A percentile compares a stretch with the other conserved stretches of the same genome.
These are phyloP conservation scores for Curvularia sp. DNA, from an alignment of 2,329 filamentous ascomycete genomes.

Conservation along the genomic window DNA sequence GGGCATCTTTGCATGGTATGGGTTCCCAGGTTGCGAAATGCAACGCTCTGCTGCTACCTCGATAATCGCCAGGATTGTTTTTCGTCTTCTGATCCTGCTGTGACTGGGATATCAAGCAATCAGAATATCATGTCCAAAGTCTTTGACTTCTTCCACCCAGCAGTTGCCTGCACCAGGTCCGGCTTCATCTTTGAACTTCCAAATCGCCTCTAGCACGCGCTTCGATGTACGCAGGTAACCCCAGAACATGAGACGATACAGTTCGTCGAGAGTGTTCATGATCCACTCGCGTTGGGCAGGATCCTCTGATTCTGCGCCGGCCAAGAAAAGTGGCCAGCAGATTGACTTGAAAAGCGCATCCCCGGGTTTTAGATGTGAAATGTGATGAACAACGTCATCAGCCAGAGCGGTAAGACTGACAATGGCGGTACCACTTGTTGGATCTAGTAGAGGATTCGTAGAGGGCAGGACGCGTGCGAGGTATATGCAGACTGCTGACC, in stretches of 20 bases:
- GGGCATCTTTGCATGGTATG: not conserved
- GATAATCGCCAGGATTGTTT: not conserved
- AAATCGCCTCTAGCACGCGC: conserved; percentile 45
- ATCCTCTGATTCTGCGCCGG: conserved; percentile 62
- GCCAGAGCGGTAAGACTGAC: conserved; percentile 52
- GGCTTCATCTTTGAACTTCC: conserved; percentile 40
- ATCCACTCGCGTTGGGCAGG: conserved; percentile 59
- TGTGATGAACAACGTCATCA: conserved; percentile 59
- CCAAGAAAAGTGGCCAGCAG: conserved; percentile 66
- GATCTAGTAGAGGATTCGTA: conserved; percentile 51
- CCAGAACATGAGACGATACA: conserved; percentile 49
- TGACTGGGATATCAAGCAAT: conserved; percentile 36
- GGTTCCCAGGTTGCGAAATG: not conserved
- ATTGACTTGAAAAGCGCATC: conserved; percentile 66
- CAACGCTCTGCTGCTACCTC: not conserved
- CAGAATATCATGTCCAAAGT: conserved; percentile 41
- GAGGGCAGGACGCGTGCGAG: conserved; percentile 44
- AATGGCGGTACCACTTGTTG: conserved; percentile 45
- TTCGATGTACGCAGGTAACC: conserved; percentile 48
- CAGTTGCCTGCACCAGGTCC: conserved; percentile 34
- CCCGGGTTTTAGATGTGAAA: conserved; percentile 57
- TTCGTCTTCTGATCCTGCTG: not conserved
- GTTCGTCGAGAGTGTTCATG: conserved; percentile 53
- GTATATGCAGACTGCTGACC: conserved; percentile 52
- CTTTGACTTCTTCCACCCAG: conserved; percentile 46